Percentiles rank a stretch among this genome's conserved stretches.
These are phyloP conservation scores for Microcos paniculata DNA, from an alignment of 345 rosid species.

Conservation along the genomic window DNA sequence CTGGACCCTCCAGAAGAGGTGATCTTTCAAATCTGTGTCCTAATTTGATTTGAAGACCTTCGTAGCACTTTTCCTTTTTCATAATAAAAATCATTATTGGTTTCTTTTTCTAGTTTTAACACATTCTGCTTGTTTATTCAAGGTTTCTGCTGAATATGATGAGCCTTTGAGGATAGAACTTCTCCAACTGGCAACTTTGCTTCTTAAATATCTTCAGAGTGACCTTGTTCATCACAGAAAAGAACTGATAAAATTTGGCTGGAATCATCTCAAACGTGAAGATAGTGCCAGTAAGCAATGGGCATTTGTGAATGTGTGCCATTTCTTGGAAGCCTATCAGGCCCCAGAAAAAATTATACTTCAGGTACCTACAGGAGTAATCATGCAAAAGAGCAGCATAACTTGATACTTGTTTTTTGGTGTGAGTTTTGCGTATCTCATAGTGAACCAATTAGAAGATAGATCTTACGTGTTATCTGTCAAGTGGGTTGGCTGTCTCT, in stretches of 20 bases:
- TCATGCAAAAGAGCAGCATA: not conserved
- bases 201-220: constrained; percentile 89
- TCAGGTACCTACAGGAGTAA: constrained; percentile 54
- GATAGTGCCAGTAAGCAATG: constrained; percentile 99
- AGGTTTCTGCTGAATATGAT: constrained; percentile 99
- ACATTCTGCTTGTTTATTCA: constrained; percentile 11
- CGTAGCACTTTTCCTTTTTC: constrained; percentile 4
- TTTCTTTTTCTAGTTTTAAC: constrained; percentile 14
- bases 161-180: constrained; percentile 98
- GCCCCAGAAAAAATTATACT: constrained; percentile 98
- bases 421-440: not conserved
- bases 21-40: constrained; percentile 12
- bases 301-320: constrained; percentile 99
- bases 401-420: constrained; percentile 1
- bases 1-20: constrained; percentile 99
- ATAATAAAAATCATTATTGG: constrained; percentile 5
- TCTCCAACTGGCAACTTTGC: constrained; percentile 94
- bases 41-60: not conserved
- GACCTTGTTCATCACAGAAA: constrained; percentile 98
- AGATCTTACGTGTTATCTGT: not conserved
- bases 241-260: constrained; percentile 97
- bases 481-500: not conserved
- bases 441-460: not conserved
- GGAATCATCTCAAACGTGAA: constrained; percentile 99
- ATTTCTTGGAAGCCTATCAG: constrained; percentile 98